Evolutionary conservation across 2,329 filamentous ascomycete genomes (phyloP), one percentile per base, ranked within the genome.

Genomic region (Purpureocillium lavendulum): DNA sequence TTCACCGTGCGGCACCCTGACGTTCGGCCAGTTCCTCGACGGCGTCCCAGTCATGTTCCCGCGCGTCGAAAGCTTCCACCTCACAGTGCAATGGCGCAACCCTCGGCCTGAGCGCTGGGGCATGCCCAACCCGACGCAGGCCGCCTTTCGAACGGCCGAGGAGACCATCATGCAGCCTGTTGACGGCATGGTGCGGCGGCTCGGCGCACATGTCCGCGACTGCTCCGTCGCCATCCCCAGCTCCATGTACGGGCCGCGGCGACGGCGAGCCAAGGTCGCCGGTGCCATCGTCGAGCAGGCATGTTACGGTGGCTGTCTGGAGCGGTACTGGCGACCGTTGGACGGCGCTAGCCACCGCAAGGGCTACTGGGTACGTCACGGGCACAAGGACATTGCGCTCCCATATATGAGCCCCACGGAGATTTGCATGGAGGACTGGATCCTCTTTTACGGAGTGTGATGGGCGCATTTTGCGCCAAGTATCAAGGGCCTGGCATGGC

Each of bases 301-400:
- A 17, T 45, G 40, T 8, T 18, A 35, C 24, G 38, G 41, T 2
- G 40, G 41, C 4, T 40, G 45, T 10, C 28, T 38, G 8, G 53
- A 56, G 26, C 36, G 52, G 16, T 42, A 48, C 35, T 56, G 50
- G 51, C 40, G 50, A 14, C 40, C 40, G 11, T 21, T 55, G 16
- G 15, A 34, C 1, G 41, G 32, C 15, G 41, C 41, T 8, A 9
- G 21, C n/a, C 41, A 44, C 4, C 39, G 45, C 11, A 35, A 32
- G 1, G 54, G 54, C 4, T 56, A 57, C 24, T 57, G 54, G 51
- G 38, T 57, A 7, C 49, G 45, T 8, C n/a, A 55, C 11, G 53
- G 54, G 1, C 42, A 51, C 13, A 47, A 39, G 11, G 47, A 54
- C 24, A 38, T 46, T 10, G 24, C 13, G 7, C 32, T 40, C 16